Evolutionary conservation across 2,329 filamentous ascomycete species (phyloP).

Genomic region (Hypoxylon sp.): DNA sequence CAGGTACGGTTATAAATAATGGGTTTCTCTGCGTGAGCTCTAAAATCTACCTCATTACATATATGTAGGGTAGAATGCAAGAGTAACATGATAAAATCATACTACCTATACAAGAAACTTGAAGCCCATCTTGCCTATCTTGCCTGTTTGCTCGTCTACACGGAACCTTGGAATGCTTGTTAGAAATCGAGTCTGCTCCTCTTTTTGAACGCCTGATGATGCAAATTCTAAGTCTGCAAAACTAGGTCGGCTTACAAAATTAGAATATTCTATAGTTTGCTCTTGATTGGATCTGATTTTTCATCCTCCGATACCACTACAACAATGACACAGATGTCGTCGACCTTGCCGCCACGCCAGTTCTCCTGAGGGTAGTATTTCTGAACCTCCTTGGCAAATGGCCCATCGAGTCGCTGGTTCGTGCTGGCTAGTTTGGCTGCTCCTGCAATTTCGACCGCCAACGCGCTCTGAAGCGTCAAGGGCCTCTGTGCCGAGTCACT

Average conservation of each 20-base stretch:
- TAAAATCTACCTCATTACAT: conserved; percentile 17
- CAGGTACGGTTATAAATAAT: not conserved
- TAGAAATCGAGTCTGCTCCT: conserved; percentile 11
- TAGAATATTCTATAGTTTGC: conserved; percentile 45
- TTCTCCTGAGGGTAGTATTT: conserved; percentile 86
- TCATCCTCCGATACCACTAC: conserved; percentile 78
- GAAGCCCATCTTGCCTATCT: not conserved
- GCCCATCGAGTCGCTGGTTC: conserved; percentile 85
- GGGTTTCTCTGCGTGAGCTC: conserved; percentile 15
- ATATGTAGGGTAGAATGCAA: not conserved
- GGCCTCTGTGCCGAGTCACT: conserved; percentile 45
- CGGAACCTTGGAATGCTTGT: conserved; percentile 24
- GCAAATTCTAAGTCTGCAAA: conserved; percentile 31
- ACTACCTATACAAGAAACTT: conserved; percentile 28
- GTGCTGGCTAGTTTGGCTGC: conserved; percentile 88
- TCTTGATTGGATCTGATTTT: conserved; percentile 42
- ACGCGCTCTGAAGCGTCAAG: conserved; percentile 76
- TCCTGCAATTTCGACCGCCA: conserved; percentile 82
- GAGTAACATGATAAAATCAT: too few species aligned
- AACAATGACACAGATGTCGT: conserved; percentile 92
- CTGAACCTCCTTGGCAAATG: conserved; percentile 95
- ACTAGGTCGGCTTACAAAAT: not conserved
- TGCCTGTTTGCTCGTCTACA: conserved; percentile 6
- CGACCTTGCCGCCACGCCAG: conserved; percentile 92
- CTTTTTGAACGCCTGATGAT: conserved; percentile 46